Conservation (phyloP, 2,329 filamentous ascomycete species). For the Byssochlamys sp. region DNA sequence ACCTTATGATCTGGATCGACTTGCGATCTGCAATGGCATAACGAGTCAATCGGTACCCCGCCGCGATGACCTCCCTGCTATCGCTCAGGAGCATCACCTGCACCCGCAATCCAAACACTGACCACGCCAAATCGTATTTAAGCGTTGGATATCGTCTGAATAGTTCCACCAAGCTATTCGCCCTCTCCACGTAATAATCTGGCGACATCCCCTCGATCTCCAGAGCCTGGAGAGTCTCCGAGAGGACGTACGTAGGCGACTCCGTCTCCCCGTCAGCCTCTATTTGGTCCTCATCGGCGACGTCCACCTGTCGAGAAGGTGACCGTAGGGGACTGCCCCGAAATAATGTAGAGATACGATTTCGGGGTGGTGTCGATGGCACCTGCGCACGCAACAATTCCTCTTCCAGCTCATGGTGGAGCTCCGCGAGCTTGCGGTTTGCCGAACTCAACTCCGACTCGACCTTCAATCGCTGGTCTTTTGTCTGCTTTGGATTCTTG, state of each 20-base stretch:
- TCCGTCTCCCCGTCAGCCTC: constrained; percentile 61
- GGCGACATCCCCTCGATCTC: constrained; percentile 79
- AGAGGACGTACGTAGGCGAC: constrained; percentile 81
- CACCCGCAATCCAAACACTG: constrained; percentile 83
- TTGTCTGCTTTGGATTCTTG: constrained; percentile 92
- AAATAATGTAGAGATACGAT: constrained; percentile 50
- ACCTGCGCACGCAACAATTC: constrained; percentile 52
- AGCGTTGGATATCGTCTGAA: constrained; percentile 86
- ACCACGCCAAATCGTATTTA: constrained; percentile 95
- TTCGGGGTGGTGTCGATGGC: constrained; percentile 41
- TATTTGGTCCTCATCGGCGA: constrained; percentile 36
- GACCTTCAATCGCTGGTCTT: constrained; percentile 67
- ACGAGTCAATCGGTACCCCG: constrained; percentile 83
- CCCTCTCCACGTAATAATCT: constrained; percentile 89
- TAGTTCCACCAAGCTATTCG: constrained; percentile 88
- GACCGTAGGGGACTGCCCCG: constrained; percentile 47
- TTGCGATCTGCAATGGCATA: constrained; percentile 88
- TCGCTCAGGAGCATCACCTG: constrained; percentile 94
- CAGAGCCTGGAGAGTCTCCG: constrained; percentile 80
- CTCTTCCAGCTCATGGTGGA: constrained; percentile 50
- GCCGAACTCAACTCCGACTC: constrained; percentile 86
- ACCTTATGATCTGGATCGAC: constrained; percentile 78
- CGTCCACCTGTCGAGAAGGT: constrained; percentile 32
- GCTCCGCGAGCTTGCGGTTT: constrained; percentile 58
- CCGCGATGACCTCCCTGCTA: constrained; percentile 87